phyloP scores from a whole-genome alignment of 257 asterid genomes.

The Cordia subcordata region DNA sequence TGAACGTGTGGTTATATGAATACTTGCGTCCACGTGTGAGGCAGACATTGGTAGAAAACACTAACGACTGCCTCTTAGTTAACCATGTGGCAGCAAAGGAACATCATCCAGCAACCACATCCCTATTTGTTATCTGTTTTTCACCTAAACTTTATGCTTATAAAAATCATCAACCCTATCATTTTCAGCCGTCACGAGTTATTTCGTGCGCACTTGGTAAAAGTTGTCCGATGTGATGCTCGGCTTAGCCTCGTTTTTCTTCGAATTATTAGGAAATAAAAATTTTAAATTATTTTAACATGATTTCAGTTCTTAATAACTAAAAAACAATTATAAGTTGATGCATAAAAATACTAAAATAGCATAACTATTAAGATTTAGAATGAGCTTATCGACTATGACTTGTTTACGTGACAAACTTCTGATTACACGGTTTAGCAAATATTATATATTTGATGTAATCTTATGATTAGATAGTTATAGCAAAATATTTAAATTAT shows the following conservation, averaged over 20 bases:
- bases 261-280: background rate
- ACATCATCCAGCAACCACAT: conserved; percentile 1
- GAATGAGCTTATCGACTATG: background rate
- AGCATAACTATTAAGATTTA: background rate
- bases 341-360: background rate
- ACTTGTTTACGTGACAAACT: background rate
- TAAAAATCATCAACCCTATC: background rate
- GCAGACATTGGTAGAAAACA: no score
- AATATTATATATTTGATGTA: no score
- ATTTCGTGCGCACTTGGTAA: background rate
- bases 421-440: no score
- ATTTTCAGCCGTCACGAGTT: background rate
- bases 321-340: no score
- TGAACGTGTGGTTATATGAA: no score
- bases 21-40: no score
- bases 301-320: no score
- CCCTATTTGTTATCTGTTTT: background rate
- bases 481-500: no score
- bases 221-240: no score
- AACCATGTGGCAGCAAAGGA: conserved; percentile 1
- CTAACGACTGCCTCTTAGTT: background rate
- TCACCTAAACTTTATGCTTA: background rate
- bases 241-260: no score
- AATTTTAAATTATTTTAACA: no score
- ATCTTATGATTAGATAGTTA: no score